A percentile compares a stretch with the other conserved stretches of the same genome.
phyloP scores from a whole-genome alignment of 768 basidiomycete species.

The Ramaria rubella region DNA sequence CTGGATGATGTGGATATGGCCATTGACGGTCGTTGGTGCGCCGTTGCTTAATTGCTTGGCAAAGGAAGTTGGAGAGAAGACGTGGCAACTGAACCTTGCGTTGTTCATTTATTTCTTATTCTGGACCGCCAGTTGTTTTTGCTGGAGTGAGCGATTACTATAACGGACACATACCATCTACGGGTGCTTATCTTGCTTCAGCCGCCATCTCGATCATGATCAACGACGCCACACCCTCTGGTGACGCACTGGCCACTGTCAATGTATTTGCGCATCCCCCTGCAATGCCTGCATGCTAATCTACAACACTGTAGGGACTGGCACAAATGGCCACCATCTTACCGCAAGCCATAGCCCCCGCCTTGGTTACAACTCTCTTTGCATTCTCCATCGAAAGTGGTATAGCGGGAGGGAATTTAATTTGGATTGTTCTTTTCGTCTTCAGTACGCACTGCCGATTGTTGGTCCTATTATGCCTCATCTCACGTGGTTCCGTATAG shows the following conservation, averaged over 20 bases:
- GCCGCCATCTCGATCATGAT: conserved; percentile 11
- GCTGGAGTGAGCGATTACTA: conserved; percentile 10
- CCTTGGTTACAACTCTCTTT: conserved; percentile 14
- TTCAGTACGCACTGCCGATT: conserved; percentile 4
- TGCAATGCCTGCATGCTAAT: background rate
- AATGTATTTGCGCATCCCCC: conserved; percentile 6
- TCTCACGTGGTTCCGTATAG: conserved; percentile 3
- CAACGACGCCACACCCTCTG: conserved; percentile 13
- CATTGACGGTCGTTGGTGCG: conserved; percentile 3
- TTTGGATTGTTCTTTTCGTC: conserved; percentile 14
- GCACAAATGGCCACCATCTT: conserved; percentile 16
- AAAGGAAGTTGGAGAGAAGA: background rate
- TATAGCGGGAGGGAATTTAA: conserved; percentile 14
- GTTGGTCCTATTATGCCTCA: background rate
- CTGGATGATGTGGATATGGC: conserved; percentile 4
- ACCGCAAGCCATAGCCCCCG: conserved; percentile 16
- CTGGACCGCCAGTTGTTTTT: conserved; percentile 7
- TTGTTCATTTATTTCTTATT: conserved; percentile 8
- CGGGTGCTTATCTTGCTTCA: background rate
- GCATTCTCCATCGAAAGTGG: conserved; percentile 14
- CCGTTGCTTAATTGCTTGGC: conserved; percentile 11
- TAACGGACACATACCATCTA: background rate
- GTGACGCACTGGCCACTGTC: conserved; percentile 12
- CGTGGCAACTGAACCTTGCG: background rate
- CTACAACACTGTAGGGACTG: background rate